phyloP scores from a whole-genome alignment of 148 eudicot species.

The Arbutus unedo region DNA sequence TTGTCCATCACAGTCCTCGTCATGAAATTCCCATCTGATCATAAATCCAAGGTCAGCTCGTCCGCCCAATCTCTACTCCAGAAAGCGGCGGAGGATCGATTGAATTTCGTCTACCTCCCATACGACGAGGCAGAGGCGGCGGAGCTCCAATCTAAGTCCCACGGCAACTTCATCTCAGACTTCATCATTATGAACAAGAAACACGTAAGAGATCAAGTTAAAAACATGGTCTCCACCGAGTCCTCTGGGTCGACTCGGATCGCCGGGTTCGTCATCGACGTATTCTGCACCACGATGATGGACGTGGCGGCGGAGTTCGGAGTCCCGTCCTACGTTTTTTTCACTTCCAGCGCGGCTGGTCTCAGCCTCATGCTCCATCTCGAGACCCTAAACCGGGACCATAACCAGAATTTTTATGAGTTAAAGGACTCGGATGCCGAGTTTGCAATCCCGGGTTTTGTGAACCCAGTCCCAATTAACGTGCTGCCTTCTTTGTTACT shows the following conservation, averaged over 20 bases:
- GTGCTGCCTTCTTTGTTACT: conserved; percentile 12
- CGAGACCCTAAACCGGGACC: neutral
- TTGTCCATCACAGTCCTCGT: conserved; percentile 27
- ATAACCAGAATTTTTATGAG: neutral
- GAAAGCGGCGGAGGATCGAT: neutral
- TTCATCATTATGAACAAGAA: conserved; percentile 13
- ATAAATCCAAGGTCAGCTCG: conserved; percentile 2
- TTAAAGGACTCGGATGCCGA: conserved; percentile 2
- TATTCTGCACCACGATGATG: conserved; percentile 29
- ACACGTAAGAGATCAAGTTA: neutral
- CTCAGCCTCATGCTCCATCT: conserved; percentile 20
- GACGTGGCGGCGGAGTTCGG: conserved; percentile 27
- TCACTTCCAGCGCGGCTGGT: conserved; percentile 11
- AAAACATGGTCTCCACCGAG: neutral
- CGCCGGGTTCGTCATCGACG: conserved; percentile 27
- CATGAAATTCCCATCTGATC: conserved; percentile 15
- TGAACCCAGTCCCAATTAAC: conserved; percentile 16
- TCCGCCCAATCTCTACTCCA: neutral
- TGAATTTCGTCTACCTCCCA: conserved; percentile 2
- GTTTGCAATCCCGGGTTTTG: conserved; percentile 2
- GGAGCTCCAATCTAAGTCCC: neutral
- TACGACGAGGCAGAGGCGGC: neutral
- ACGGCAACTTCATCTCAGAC: neutral
- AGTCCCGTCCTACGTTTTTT: conserved; percentile 26
- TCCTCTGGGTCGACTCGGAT: neutral